Conservation (phyloP, 83 land plant genomes). For the Thuja plicata region DNA sequence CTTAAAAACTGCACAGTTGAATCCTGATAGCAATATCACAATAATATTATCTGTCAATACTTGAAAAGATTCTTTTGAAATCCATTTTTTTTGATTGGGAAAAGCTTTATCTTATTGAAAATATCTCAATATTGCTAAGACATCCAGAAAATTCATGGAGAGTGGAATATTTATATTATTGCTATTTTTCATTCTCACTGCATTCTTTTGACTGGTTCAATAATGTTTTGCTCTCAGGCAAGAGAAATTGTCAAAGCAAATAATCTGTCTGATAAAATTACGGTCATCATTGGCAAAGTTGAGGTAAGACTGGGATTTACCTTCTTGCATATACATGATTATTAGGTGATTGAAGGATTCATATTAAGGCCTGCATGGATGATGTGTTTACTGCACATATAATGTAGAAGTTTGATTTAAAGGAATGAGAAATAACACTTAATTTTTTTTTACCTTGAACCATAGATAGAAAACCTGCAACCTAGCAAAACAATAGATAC, state of each 20-base stretch:
- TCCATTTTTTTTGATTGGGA: background rate
- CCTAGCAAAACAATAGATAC: too few species aligned
- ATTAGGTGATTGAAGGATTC: background rate
- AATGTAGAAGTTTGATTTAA: background rate
- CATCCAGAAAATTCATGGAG: background rate
- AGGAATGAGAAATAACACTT: background rate
- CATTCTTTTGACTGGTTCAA: background rate
- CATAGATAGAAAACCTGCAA: too few species aligned
- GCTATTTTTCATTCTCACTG: background rate
- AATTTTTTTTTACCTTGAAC: background rate
- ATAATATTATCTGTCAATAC: background rate
- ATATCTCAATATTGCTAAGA: background rate
- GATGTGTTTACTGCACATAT: too few species aligned
- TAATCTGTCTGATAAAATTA: constrained; percentile 7
- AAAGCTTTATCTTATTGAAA: background rate
- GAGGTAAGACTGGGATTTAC: constrained; percentile 1
- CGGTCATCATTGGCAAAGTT: background rate
- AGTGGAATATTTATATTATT: background rate
- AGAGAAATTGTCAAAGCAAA: constrained; percentile 6
- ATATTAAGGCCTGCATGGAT: background rate
- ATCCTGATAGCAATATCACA: too few species aligned
- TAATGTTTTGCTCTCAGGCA: background rate
- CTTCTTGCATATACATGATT: background rate
- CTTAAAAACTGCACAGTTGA: too few species aligned
- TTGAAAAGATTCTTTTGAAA: background rate